A percentile compares a stretch with the other conserved stretches of the same genome.
Conservation (phyloP, 2,329 filamentous ascomycete species). For the Septoria petroselini region DNA sequence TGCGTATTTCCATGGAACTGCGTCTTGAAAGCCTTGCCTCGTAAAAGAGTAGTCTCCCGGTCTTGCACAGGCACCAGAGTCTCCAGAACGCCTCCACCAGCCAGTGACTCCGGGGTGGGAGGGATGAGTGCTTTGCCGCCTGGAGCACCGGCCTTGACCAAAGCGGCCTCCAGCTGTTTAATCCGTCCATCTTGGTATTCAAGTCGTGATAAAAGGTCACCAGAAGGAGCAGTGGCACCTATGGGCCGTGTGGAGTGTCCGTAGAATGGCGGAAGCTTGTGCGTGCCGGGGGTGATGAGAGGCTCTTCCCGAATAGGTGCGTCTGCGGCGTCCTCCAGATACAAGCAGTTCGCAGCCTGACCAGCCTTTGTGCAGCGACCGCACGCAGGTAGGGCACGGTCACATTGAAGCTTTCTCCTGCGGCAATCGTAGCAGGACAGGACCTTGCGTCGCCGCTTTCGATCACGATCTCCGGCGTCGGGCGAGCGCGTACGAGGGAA, state of each 20-base stretch:
- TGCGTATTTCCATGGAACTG: slow-evolving; percentile 46
- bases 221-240: slow-evolving; percentile 15
- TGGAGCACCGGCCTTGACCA: slow-evolving; percentile 22
- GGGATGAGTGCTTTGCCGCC: slow-evolving; percentile 24
- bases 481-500: slow-evolving; percentile 25
- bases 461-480: slow-evolving; percentile 32
- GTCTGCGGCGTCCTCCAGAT: slow-evolving; percentile 36
- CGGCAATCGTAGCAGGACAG: slow-evolving; percentile 49
- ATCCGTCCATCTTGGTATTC: slow-evolving; percentile 32
- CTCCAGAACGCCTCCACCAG: slow-evolving; percentile 15
- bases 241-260: slow-evolving; percentile 30
- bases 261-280: slow-evolving; percentile 31
- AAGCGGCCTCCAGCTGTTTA: slow-evolving; percentile 32
- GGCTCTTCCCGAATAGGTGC: slow-evolving; percentile 29
- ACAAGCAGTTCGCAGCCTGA: slow-evolving; percentile 43
- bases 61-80: slow-evolving; percentile 26
- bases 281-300: slow-evolving; percentile 7
- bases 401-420: slow-evolving; percentile 49
- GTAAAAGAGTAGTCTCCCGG: slow-evolving; percentile 43
- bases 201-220: slow-evolving; percentile 30
- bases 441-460: slow-evolving; percentile 47
- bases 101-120: slow-evolving; percentile 30
- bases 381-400: slow-evolving; percentile 46
- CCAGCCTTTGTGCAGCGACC: slow-evolving; percentile 46
- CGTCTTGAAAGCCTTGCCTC: slow-evolving; percentile 47